Conservation (phyloP, 352 stramenopile genomes). For the Pythium dissotocum region DNA sequence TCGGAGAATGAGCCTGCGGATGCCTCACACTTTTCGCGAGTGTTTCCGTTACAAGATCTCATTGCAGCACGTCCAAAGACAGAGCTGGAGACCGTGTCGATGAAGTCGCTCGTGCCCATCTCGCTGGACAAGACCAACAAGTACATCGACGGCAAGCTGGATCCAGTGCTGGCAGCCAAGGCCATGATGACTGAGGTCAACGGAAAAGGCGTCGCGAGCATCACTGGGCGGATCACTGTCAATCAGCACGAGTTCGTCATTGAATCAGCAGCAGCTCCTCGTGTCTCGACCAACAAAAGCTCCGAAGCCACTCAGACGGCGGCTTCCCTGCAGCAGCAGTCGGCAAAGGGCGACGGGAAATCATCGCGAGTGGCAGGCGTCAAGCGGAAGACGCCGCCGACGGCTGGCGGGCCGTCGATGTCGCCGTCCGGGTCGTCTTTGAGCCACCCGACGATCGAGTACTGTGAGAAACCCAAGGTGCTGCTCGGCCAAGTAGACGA, state of each 20-base stretch:
- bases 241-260: slow-evolving; percentile 67
- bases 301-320: not conserved
- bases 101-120: slow-evolving; percentile 73
- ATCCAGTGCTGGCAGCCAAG: slow-evolving; percentile 61
- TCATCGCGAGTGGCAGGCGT: slow-evolving; percentile 14
- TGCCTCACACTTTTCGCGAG: slow-evolving; percentile 65
- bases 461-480: slow-evolving; percentile 57
- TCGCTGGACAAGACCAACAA: slow-evolving; percentile 74
- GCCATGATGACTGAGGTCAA: slow-evolving; percentile 68
- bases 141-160: slow-evolving; percentile 82
- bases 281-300: not conserved
- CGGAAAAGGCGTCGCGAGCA: slow-evolving; percentile 60
- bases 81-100: slow-evolving; percentile 67
- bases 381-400: slow-evolving; percentile 19
- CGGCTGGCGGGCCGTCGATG: slow-evolving; percentile 8
- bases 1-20: slow-evolving; percentile 30
- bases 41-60: slow-evolving; percentile 76
- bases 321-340: not conserved
- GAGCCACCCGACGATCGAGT: slow-evolving; percentile 46
- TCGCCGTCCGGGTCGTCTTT: slow-evolving; percentile 16
- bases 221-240: slow-evolving; percentile 59
- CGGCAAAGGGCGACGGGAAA: slow-evolving; percentile 17
- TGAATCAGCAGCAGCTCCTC: slow-evolving; percentile 23
- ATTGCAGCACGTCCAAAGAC: slow-evolving; percentile 66
- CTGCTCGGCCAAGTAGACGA: slow-evolving; percentile 77